phyloP scores from a whole-genome alignment of 2,329 filamentous ascomycete genomes.

The Colletotrichum trifolii region DNA sequence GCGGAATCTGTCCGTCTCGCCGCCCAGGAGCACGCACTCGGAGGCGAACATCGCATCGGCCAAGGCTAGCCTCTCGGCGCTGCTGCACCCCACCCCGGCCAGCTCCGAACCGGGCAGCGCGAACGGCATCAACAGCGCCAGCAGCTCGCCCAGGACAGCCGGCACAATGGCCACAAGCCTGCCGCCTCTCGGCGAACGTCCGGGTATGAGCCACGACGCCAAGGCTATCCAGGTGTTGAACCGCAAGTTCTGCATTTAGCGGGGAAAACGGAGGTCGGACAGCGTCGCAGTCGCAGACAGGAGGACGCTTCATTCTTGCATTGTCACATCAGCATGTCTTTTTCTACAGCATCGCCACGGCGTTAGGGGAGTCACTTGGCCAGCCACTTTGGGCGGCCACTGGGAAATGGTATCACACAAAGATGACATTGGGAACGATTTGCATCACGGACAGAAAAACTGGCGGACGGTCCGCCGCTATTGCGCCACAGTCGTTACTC shows the following conservation, averaged over 20 bases:
- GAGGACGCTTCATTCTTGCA: background rate
- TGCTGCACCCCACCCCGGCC: conserved; percentile 62
- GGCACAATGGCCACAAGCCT: conserved; percentile 62
- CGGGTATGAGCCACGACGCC: conserved; percentile 70
- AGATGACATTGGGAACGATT: conserved; percentile 15
- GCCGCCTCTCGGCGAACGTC: conserved; percentile 59
- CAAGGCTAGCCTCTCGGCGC: conserved; percentile 60
- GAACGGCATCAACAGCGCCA: conserved; percentile 53
- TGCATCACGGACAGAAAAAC: conserved; percentile 34
- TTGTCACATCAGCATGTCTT: conserved; percentile 17
- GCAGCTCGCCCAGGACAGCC: conserved; percentile 59
- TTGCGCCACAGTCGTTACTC: conserved; percentile 24
- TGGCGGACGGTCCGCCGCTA: background rate
- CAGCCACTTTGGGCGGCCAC: conserved; percentile 18
- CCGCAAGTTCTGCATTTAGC: conserved; percentile 60
- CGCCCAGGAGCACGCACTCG: conserved; percentile 55
- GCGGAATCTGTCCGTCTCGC: conserved; percentile 60
- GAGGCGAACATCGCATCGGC: conserved; percentile 41
- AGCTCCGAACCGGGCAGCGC: conserved; percentile 59
- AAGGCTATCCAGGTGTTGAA: conserved; percentile 75
- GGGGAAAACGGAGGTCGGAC: too few species aligned
- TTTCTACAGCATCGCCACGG: conserved; percentile 30
- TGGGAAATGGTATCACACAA: conserved; percentile 12
- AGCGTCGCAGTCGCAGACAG: too few species aligned
- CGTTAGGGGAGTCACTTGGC: conserved; percentile 18